These are phyloP conservation scores for Ceratobasidium sp. DNA, from an alignment of 1,284 basidiomycete genomes.

Conservation along the genomic window DNA sequence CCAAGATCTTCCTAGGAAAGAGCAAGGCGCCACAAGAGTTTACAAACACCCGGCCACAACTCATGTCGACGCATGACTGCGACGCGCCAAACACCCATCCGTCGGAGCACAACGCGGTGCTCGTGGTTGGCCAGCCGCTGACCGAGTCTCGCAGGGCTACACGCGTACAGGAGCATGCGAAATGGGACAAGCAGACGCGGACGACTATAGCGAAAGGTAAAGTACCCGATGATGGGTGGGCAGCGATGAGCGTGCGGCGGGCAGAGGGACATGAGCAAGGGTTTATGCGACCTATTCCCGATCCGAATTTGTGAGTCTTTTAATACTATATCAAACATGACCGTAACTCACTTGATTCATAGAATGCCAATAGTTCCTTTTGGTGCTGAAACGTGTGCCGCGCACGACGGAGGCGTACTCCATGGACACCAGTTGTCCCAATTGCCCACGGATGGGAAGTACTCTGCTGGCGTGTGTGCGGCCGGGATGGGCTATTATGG, in stretches of 20 bases:
- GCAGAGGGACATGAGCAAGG: conserved; percentile 13
- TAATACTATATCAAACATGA: neutral
- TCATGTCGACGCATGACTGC: conserved; percentile 46
- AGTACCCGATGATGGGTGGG: conserved; percentile 31
- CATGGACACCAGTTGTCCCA: neutral
- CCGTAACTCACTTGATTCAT: neutral
- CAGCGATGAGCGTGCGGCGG: conserved; percentile 10
- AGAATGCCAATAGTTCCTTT: conserved; percentile 26
- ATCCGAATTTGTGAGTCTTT: conserved; percentile 25
- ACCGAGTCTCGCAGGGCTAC: conserved; percentile 3
- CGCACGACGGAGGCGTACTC: conserved; percentile 38
- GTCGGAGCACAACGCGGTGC: conserved; percentile 52
- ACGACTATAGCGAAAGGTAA: conserved; percentile 17
- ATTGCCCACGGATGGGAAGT: conserved; percentile 3
- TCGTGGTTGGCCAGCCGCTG: conserved; percentile 44
- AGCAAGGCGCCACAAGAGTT: conserved; percentile 28
- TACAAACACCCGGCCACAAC: conserved; percentile 49
- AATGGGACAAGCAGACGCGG: conserved; percentile 27
- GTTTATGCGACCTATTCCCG: conserved; percentile 36
- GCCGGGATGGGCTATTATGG: conserved; percentile 25
- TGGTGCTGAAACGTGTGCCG: conserved; percentile 40
- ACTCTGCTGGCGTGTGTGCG: conserved; percentile 26
- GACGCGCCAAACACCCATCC: conserved; percentile 53
- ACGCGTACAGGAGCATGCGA: neutral
- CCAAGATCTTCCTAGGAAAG: conserved; percentile 35